These are phyloP conservation scores for Artemisia tridentata DNA, from an alignment of 129 eudicot genomes.

Conservation along the genomic window DNA sequence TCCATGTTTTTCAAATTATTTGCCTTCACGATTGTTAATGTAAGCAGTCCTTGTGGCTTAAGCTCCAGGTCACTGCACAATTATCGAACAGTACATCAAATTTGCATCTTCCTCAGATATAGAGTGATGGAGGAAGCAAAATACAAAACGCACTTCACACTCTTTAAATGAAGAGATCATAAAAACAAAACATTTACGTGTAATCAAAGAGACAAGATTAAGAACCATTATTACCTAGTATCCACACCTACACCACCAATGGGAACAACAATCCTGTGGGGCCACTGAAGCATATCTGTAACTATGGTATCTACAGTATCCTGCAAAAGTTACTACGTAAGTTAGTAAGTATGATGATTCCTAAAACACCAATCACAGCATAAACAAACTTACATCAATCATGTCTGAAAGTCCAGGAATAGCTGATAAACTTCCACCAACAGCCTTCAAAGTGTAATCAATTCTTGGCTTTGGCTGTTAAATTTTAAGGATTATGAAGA, in stretches of 20 bases:
- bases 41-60: slow-evolving; percentile 85
- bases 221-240: slow-evolving; percentile 50
- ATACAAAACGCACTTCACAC: neutral
- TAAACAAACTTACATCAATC: slow-evolving; percentile 77
- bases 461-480: slow-evolving; percentile 94
- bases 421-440: slow-evolving; percentile 98
- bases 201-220: neutral
- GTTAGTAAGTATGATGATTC: neutral
- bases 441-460: slow-evolving; percentile 91
- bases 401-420: slow-evolving; percentile 94
- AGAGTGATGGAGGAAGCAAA: neutral
- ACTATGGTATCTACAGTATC: slow-evolving; percentile 87
- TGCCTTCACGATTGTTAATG: slow-evolving; percentile 73
- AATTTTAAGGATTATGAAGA: slow-evolving; percentile 5
- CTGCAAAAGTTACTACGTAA: slow-evolving; percentile 32
- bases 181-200: neutral
- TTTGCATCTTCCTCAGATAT: slow-evolving; percentile 6
- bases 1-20: slow-evolving; percentile 84
- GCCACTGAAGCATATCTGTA: slow-evolving; percentile 94
- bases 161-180: neutral
- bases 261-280: slow-evolving; percentile 97
- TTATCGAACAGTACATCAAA: neutral
- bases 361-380: slow-evolving; percentile 12
- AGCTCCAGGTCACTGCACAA: slow-evolving; percentile 90
- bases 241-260: slow-evolving; percentile 83